Conservation (phyloP, 352 stramenopile genomes). For the Phytophthora nicotianae region DNA sequence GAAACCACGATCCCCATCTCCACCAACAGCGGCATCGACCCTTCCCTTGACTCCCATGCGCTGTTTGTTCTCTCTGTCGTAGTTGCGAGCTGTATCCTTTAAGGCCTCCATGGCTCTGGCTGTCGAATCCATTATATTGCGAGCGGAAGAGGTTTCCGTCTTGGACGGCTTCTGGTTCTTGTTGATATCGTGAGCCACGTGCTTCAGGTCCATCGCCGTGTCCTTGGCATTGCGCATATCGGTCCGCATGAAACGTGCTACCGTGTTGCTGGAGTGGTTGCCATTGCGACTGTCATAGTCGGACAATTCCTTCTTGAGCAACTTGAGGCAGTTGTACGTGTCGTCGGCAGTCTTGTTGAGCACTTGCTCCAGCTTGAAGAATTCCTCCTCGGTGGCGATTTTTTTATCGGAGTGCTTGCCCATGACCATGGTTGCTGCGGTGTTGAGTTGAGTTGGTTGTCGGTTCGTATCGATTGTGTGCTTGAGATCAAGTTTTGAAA, state of each 20-base stretch:
- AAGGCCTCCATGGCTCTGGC: slow-evolving; percentile 25
- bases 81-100: slow-evolving; percentile 29
- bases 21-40: slow-evolving; percentile 26
- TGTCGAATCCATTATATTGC: slow-evolving; percentile 29
- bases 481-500: slow-evolving; percentile 30
- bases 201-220: slow-evolving; percentile 26
- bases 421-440: slow-evolving; percentile 11
- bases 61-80: slow-evolving; percentile 33
- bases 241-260: slow-evolving; percentile 24
- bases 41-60: slow-evolving; percentile 31
- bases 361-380: slow-evolving; percentile 34
- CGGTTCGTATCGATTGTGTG: slow-evolving; percentile 19
- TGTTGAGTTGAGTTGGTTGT: not conserved
- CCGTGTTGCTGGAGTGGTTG: slow-evolving; percentile 34
- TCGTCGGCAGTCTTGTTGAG: slow-evolving; percentile 31
- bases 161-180: slow-evolving; percentile 25
- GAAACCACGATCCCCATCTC: not conserved
- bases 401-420: slow-evolving; percentile 25
- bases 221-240: slow-evolving; percentile 39
- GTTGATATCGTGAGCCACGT: slow-evolving; percentile 27
- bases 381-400: slow-evolving; percentile 22
- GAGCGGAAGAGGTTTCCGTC: slow-evolving; percentile 22
- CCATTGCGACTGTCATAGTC: slow-evolving; percentile 38
- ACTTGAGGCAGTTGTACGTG: slow-evolving; percentile 21
- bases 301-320: slow-evolving; percentile 32